Evolutionary conservation across 208 protist genomes (phyloP), one percentile per base, ranked within the genome.

Genomic region (Porcisia hertigi): DNA sequence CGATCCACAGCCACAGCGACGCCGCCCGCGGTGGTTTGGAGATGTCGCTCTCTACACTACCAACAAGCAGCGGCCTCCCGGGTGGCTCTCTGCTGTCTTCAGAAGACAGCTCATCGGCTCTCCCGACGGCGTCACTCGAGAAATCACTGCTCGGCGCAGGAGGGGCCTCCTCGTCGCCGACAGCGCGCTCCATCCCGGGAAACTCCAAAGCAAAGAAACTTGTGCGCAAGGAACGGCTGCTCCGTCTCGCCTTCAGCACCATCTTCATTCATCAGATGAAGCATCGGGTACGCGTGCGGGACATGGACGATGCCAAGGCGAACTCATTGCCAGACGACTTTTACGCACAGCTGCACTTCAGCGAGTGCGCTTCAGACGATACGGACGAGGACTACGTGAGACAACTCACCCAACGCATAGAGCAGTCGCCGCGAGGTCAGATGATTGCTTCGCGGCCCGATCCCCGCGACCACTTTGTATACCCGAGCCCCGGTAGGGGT

Each of bases 191-290:
- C 41, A 65, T 76, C 57, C 65, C n/a, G 54, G 73, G 60, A 60
- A 73, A 41, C 69, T 9, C 52, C 4, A 72, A 45, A 7, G 71
- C 30, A 14, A 81, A 82, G 72, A 79, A 80, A 41, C 8, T 79
- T 3, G 67, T 79, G 47, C 55, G 58, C 47, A 93, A 89, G 75
- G 60, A 41, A 3, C 81, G 83, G 30, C 77, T 95, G 57, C 85
- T 92, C 52, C 87, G 91, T 30, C 83, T 88, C 36, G 91, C 91
- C 72, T 94, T 93, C 72, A 95, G 89, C 74, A 95, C 89, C 54
- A 88, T 95, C 64, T 95, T 95, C 74, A 80, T 93, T 34, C 82
- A 84, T 18, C 82, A 94, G 60, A 64, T 82, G n/a, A 79, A 60
- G 14, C 86, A 94, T 55, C 88, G 88, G 8, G 83, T 95, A 16